phyloP scores from a whole-genome alignment of 2,329 filamentous ascomycete genomes.

The Diaporthe helianthi region DNA sequence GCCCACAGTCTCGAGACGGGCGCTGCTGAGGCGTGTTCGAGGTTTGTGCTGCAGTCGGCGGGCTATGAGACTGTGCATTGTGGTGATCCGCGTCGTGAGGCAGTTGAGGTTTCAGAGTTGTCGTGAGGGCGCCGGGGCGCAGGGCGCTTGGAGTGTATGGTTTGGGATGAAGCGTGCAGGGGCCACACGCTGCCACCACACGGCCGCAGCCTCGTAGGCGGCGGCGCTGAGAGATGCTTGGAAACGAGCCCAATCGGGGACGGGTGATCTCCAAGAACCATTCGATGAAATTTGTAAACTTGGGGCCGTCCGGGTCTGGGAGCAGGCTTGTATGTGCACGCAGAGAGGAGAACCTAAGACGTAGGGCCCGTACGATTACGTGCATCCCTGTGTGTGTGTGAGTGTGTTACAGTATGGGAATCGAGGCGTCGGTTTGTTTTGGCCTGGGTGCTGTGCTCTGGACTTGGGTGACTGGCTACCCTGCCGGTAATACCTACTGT shows the following conservation, averaged over 20 bases:
- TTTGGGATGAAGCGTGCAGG: conserved; percentile 35
- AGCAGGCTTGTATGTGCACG: not conserved
- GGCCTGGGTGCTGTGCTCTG: not conserved
- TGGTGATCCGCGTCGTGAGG: conserved; percentile 32
- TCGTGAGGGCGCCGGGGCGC: conserved; percentile 16
- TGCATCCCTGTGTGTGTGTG: conserved; percentile 18
- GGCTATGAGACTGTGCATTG: conserved; percentile 13
- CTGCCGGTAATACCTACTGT: too few species aligned
- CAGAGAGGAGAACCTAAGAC: not conserved
- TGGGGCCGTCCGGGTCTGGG: conserved; percentile 19
- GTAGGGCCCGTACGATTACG: not conserved
- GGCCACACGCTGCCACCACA: conserved; percentile 25
- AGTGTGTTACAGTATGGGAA: conserved; percentile 7
- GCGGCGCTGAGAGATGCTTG: conserved; percentile 13
- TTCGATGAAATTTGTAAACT: conserved; percentile 30
- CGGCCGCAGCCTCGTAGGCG: conserved; percentile 23
- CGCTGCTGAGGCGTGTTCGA: conserved; percentile 32
- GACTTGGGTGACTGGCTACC: not conserved
- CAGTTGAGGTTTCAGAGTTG: conserved; percentile 33
- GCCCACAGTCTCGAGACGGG: conserved; percentile 30
- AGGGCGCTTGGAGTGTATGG: too few species aligned
- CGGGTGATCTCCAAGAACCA: conserved; percentile 27
- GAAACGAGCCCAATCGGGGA: conserved; percentile 21
- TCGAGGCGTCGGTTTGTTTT: not conserved
- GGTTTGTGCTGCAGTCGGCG: conserved; percentile 34